A percentile compares a stretch with the other conserved stretches of the same genome.
Evolutionary conservation across 2,329 filamentous ascomycete species (phyloP).

Genomic region (Ophiocordyceps australis): DNA sequence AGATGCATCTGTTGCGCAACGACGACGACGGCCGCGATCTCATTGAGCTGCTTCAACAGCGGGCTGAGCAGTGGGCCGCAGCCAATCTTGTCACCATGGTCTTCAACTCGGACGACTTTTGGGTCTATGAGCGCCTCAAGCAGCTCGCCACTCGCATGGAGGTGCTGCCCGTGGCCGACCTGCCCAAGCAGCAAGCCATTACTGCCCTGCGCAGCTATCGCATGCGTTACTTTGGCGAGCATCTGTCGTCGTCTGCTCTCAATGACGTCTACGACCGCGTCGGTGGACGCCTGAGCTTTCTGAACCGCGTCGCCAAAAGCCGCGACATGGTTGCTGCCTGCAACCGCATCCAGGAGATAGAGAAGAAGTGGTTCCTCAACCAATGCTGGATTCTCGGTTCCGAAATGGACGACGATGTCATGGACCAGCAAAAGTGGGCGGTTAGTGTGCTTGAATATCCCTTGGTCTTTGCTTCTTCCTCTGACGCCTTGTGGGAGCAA

Average conservation of each 20-base stretch:
- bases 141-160: constrained; percentile 89
- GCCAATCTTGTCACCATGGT: constrained; percentile 79
- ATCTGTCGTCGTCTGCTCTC: constrained; percentile 33
- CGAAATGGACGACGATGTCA: constrained; percentile 89
- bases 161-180: constrained; percentile 68
- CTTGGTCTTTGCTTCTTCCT: too few relatives aligned
- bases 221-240: constrained; percentile 55
- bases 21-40: constrained; percentile 87
- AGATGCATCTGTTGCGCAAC: constrained; percentile 77
- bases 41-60: constrained; percentile 85
- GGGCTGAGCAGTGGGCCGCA: constrained; percentile 92
- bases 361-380: constrained; percentile 64
- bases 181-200: constrained; percentile 63
- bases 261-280: constrained; percentile 73
- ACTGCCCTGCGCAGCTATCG: constrained; percentile 64
- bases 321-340: constrained; percentile 65
- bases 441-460: too few relatives aligned
- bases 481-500: not conserved
- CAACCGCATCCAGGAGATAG: constrained; percentile 48
- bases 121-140: constrained; percentile 92
- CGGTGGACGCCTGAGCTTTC: constrained; percentile 72
- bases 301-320: constrained; percentile 81
- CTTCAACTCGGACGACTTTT: constrained; percentile 95
- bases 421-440: constrained; percentile 94
- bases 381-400: constrained; percentile 56